Percentiles rank a stretch among this genome's conserved stretches.
These are phyloP conservation scores for Blastomyces gilchristii DNA, from an alignment of 2,329 filamentous ascomycete genomes.

Conservation along the genomic window DNA sequence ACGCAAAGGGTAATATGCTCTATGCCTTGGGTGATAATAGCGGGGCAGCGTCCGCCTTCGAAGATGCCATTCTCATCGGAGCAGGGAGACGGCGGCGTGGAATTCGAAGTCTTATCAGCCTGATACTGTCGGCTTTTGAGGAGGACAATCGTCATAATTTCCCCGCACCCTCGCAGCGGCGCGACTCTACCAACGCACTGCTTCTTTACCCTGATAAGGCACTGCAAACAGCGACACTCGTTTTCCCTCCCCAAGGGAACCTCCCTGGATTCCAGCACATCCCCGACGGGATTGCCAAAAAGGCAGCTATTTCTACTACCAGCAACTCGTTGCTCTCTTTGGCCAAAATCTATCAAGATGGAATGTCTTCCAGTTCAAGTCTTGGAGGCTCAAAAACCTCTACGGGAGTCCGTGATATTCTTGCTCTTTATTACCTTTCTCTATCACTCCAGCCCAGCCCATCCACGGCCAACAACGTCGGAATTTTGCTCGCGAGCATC, in stretches of 20 bases:
- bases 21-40: slow-evolving; percentile 78
- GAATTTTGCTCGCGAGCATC: slow-evolving; percentile 88
- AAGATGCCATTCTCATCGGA: slow-evolving; percentile 86
- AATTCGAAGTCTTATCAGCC: slow-evolving; percentile 67
- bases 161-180: slow-evolving; percentile 26
- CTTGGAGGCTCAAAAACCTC: slow-evolving; percentile 50
- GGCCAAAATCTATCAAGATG: slow-evolving; percentile 96
- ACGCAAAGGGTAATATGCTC: slow-evolving; percentile 97
- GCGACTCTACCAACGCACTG: slow-evolving; percentile 48
- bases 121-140: slow-evolving; percentile 62
- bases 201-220: slow-evolving; percentile 76
- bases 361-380: slow-evolving; percentile 64
- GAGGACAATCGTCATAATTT: slow-evolving; percentile 33
- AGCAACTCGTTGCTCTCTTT: slow-evolving; percentile 91
- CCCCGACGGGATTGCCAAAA: slow-evolving; percentile 58
- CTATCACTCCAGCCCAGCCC: slow-evolving; percentile 90
- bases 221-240: slow-evolving; percentile 67
- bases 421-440: slow-evolving; percentile 91
- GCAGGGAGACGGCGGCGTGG: slow-evolving; percentile 59
- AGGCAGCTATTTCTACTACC: slow-evolving; percentile 78
- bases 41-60: slow-evolving; percentile 76
- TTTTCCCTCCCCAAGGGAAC: slow-evolving; percentile 66
- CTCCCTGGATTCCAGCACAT: slow-evolving; percentile 71
- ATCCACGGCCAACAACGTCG: slow-evolving; percentile 96
- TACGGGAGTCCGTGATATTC: slow-evolving; percentile 77